phyloP scores from a whole-genome alignment of 2,329 filamentous ascomycete genomes.

The Diaporthe amygdali region DNA sequence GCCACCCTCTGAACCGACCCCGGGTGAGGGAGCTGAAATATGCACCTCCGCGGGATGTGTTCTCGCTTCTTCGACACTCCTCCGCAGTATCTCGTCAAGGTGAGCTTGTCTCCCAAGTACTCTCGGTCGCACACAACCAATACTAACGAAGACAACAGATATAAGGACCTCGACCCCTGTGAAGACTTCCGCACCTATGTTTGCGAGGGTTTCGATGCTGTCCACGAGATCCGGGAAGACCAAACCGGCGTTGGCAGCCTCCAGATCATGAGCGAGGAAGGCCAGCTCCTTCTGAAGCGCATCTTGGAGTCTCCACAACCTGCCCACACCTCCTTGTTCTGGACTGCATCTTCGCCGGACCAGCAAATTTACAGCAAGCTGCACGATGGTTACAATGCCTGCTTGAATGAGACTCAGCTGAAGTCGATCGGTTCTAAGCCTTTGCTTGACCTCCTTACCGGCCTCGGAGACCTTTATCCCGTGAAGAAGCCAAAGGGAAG shows the following conservation, averaged over 20 bases:
- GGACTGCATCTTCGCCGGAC: conserved; percentile 51
- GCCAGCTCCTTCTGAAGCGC: conserved; percentile 63
- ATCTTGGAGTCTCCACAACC: conserved; percentile 66
- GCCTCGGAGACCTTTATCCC: conserved; percentile 46
- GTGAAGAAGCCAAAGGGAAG: conserved; percentile 8
- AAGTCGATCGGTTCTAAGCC: conserved; percentile 60
- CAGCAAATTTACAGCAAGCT: conserved; percentile 71
- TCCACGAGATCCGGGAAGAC: conserved; percentile 69
- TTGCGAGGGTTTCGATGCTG: conserved; percentile 70
- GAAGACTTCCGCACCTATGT: conserved; percentile 63
- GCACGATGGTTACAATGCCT: conserved; percentile 68
- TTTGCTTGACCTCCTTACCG: conserved; percentile 58
- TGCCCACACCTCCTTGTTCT: conserved; percentile 34
- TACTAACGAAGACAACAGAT: conserved; percentile 32
- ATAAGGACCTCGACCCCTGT: conserved; percentile 69
- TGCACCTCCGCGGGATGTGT: conserved; percentile 25
- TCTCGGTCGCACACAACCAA: conserved; percentile 29
- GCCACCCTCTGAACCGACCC: background rate
- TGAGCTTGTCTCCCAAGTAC: background rate
- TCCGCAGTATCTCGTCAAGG: conserved; percentile 26
- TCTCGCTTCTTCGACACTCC: conserved; percentile 23
- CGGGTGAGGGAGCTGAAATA: conserved; percentile 5
- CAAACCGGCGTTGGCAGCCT: conserved; percentile 65
- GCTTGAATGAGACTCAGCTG: conserved; percentile 66
- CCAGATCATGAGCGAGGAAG: conserved; percentile 65